phyloP scores from a whole-genome alignment of 78 protist genomes.

The Dictyostelium firmibasis region DNA sequence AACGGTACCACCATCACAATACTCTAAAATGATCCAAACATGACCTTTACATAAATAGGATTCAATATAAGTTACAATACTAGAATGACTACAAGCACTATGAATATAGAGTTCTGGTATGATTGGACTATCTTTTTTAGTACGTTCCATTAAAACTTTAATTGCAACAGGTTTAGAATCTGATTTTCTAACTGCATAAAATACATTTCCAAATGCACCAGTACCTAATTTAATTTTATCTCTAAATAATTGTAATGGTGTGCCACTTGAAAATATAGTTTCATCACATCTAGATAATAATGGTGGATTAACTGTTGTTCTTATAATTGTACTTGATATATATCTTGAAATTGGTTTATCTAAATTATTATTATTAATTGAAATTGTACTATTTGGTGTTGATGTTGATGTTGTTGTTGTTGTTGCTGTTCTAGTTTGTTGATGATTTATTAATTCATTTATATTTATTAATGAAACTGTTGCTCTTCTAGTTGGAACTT shows the following conservation, averaged over 20 bases:
- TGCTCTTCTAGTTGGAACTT: conserved; percentile 58
- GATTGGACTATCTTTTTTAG: conserved; percentile 51
- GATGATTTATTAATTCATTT: not conserved
- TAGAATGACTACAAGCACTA: conserved; percentile 39
- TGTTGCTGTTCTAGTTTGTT: not conserved
- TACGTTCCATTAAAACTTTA: conserved; percentile 65
- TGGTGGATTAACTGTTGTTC: conserved; percentile 15
- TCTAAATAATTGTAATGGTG: conserved; percentile 33
- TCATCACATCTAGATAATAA: conserved; percentile 62
- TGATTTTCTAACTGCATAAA: conserved; percentile 37
- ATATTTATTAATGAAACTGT: conserved; percentile 20
- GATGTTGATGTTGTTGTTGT: not conserved
- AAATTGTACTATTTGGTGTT: not conserved
- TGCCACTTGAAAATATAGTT: conserved; percentile 41
- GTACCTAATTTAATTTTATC: conserved; percentile 71
- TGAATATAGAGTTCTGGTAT: conserved; percentile 68
- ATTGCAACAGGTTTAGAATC: conserved; percentile 60
- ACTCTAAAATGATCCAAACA: conserved; percentile 73
- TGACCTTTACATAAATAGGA: conserved; percentile 56
- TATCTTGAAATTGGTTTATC: conserved; percentile 16
- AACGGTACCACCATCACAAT: conserved; percentile 74
- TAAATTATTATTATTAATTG: not conserved
- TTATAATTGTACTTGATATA: not conserved
- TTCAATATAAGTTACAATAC: conserved; percentile 30
- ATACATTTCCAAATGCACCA: conserved; percentile 76